Conservation (phyloP, 2,329 filamentous ascomycete species). For the Phialocephala sp. region DNA sequence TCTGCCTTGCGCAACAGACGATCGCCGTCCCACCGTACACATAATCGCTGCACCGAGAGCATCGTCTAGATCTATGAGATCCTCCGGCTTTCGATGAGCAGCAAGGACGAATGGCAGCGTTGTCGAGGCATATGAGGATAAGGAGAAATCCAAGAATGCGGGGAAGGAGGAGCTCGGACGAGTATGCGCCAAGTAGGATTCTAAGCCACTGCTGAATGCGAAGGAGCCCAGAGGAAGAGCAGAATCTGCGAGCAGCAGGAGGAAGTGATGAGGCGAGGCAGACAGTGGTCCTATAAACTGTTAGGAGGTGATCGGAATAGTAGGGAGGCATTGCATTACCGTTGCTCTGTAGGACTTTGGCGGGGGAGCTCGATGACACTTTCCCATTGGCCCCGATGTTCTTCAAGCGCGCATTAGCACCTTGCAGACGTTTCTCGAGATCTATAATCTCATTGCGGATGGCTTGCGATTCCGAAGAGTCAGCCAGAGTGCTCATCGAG, state of each 20-base stretch:
- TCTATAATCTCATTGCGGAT: constrained; percentile 59
- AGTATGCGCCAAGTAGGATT: constrained; percentile 79
- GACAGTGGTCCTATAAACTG: constrained; percentile 32
- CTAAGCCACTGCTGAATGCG: constrained; percentile 82
- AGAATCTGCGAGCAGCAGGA: constrained; percentile 80
- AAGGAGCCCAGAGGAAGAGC: constrained; percentile 85
- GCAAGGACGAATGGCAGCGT: constrained; percentile 77
- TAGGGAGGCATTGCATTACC: constrained; percentile 23
- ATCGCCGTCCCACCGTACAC: constrained; percentile 79
- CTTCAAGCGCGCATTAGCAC: constrained; percentile 52
- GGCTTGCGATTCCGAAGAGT: constrained; percentile 42
- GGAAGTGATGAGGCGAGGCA: constrained; percentile 59
- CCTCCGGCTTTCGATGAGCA: constrained; percentile 60
- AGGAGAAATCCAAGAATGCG: constrained; percentile 71
- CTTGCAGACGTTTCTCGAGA: constrained; percentile 54
- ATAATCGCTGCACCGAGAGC: constrained; percentile 76
- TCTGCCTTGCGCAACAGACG: constrained; percentile 76
- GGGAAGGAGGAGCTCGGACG: constrained; percentile 57
- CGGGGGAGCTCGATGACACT: constrained; percentile 34
- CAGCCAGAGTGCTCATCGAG: constrained; percentile 34
- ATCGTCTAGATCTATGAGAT: constrained; percentile 70
- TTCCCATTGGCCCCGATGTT: constrained; percentile 27
- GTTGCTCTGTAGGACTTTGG: constrained; percentile 27
- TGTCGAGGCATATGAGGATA: constrained; percentile 73
- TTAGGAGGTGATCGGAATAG: constrained; percentile 11